Base-by-base conservation (phyloP, 306 rosid species). In the Fragaria nilgerrensis region DNA sequence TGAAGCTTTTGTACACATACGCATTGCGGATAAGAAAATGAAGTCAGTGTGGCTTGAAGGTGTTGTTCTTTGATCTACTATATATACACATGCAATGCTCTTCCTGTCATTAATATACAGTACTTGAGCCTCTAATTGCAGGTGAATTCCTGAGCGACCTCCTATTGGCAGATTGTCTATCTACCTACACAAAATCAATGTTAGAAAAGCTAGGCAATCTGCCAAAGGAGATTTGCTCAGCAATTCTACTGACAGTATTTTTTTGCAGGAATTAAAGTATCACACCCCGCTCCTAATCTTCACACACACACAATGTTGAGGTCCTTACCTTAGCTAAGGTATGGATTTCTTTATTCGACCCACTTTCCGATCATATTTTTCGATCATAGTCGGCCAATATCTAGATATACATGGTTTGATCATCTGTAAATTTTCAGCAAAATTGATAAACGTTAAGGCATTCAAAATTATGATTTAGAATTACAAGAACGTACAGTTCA, bases 161-260 rank as follows among this genome's bases (percentile, higher is more conserved):
- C 56, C 56, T 50, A 50, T 49, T 49, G 55, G 55, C 55, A 49
- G 20, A 29, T 29, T 49, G 50, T 47, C 7, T 49, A 14, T 49
- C 55, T 50, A 50, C 9, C 56, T 17, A 1, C 56, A 50, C 9
- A 50, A 50, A 50, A 50, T 17, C 22, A 50, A 50, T 50, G 56
- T 47, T 47, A 47, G 50, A 47, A 48, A 49, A 49, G 55, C 34
- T 49, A 50, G 47, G 45, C 43, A 15, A 62, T 61, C 63, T 78
- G 71, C 37, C 81, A 78, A 70, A 70, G 71, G 64, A 70, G 39
- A 19, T 16, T 53, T 16, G 34, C 81, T 34, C 81, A 10, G 81
- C 37, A 70, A 78, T 78, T 78, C 81, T 45, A 36, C 64, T 34
- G 81, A n/a, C 81, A 70, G 63, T 20, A 17, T 50, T 1, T 17